Evolutionary conservation across 345 rosid species (phyloP).

Genomic region (Firmiana major): DNA sequence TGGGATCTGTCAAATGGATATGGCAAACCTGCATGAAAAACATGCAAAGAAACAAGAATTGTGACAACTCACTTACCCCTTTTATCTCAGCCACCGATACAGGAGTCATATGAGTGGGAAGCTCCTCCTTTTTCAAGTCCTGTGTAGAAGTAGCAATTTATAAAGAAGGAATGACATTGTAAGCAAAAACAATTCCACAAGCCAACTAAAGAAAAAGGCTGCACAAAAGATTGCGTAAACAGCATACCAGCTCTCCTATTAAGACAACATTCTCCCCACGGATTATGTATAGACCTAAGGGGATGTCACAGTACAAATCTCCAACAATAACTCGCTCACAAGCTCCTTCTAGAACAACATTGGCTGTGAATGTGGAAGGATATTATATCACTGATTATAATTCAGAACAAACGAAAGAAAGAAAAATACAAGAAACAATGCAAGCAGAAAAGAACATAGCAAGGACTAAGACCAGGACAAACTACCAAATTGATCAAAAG

Average conservation of each 20-base stretch:
- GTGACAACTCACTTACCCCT: slow-evolving; percentile 33
- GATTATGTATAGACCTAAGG: slow-evolving; percentile 82
- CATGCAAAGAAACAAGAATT: neutral
- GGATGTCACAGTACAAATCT: slow-evolving; percentile 80
- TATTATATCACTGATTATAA: neutral
- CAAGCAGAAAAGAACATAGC: neutral
- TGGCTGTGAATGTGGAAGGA: slow-evolving; percentile 45
- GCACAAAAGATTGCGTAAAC: neutral
- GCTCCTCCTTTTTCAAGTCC: slow-evolving; percentile 68
- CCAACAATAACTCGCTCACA: slow-evolving; percentile 90
- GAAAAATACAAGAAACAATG: too few relatives aligned
- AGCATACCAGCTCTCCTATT: slow-evolving; percentile 84
- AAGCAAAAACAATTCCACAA: neutral
- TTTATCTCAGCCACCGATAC: slow-evolving; percentile 58
- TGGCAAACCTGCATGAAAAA: neutral
- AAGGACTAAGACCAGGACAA: neutral
- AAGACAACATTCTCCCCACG: slow-evolving; percentile 95
- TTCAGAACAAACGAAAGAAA: neutral
- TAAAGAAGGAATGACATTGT: neutral
- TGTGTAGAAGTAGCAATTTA: slow-evolving; percentile 16
- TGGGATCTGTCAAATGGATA: neutral
- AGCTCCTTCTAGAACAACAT: slow-evolving; percentile 95
- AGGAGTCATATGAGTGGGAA: slow-evolving; percentile 55
- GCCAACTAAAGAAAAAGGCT: neutral
- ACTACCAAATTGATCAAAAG: slow-evolving; percentile 94